Evolutionary conservation across 208 protist genomes (phyloP), one percentile per base, ranked within the genome.

Genomic region (Acanthamoeba lenticulata): DNA sequence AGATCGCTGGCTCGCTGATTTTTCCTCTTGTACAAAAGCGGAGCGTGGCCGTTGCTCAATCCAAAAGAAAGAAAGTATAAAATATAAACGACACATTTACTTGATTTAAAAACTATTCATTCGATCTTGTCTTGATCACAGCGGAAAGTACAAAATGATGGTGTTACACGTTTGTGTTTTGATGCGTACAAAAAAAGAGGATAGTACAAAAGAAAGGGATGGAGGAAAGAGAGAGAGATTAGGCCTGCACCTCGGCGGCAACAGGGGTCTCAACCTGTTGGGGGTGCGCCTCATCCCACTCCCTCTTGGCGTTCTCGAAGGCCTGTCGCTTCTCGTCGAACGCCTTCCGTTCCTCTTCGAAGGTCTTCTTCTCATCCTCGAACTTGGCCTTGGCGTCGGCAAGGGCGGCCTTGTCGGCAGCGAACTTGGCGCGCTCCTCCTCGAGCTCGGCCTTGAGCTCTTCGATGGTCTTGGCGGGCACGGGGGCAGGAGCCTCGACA

Each of bases 311-410:
- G 17, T 89, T 29, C 45, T 65, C 44, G 81, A 89, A 89, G 2
- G 44, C 47, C 32, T 36, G 13, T 42, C 9, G 52, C 44, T 49
- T 6, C 81, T 36, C 47, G 17, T 89, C 81, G 81, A 89, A 89
- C 0, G 81, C 81, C 81, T 60, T 89, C n/a, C 52, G 24, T 42
- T 89, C n/a, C 81, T 89, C 81, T n/a, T 86, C 77, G 77, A 86
- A 47, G 38, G 79, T 40, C 13, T 49, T 57, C 44, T 60, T 49
- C 79, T 89, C 79, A 3, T 52, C 45, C 32, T 89, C 79, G n/a
- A 89, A 60, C 32, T 89, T 49, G 13, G 7, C 13, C 34, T 40
- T 29, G 47, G 3, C 13, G 7, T 89, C 79, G 3, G 13, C 79
- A 29, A 89, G n/a, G 29, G 79, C 49, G 7, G 36, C 79, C 79